Evolutionary conservation across 495 filamentous ascomycete genomes (phyloP).

Genomic region (Podospora fimiseda): DNA sequence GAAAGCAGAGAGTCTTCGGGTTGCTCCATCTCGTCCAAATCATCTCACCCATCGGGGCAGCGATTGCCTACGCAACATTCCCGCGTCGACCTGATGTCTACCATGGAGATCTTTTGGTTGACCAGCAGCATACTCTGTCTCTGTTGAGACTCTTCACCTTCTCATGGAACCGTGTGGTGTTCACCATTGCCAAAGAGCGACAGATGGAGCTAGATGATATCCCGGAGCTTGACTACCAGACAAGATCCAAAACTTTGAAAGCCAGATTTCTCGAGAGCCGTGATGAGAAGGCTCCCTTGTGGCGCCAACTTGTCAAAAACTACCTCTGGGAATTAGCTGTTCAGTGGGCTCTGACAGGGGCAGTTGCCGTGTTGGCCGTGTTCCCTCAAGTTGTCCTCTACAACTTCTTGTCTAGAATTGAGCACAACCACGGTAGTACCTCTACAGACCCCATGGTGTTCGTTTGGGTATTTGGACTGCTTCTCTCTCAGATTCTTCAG

Average conservation of each 20-base stretch:
- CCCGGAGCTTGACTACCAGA: conserved; percentile 41
- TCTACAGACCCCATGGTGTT: conserved; percentile 33
- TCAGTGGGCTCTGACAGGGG: conserved; percentile 45
- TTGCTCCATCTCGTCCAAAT: conserved; percentile 22
- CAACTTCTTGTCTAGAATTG: conserved; percentile 51
- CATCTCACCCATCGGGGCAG: conserved; percentile 11
- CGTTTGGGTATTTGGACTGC: conserved; percentile 53
- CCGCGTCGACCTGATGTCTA: conserved; percentile 57
- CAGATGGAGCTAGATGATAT: conserved; percentile 49
- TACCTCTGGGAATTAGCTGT: conserved; percentile 40
- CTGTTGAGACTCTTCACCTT: conserved; percentile 49
- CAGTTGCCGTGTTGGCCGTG: conserved; percentile 47
- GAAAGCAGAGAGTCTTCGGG: neutral
- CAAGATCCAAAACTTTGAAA: conserved; percentile 37
- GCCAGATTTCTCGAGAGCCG: conserved; percentile 37
- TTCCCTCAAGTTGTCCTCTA: conserved; percentile 57
- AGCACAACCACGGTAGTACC: conserved; percentile 34
- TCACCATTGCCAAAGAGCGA: conserved; percentile 41
- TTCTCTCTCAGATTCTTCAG: conserved; percentile 42
- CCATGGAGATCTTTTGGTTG: conserved; percentile 44
- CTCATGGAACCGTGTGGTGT: conserved; percentile 47
- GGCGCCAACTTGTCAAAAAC: conserved; percentile 46
- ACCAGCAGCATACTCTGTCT: conserved; percentile 52
- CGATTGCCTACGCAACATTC: conserved; percentile 31
- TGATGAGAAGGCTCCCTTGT: conserved; percentile 39